Base-by-base conservation (phyloP, 108 stramenopile species). In the Cyclostephanos tholiformis region DNA sequence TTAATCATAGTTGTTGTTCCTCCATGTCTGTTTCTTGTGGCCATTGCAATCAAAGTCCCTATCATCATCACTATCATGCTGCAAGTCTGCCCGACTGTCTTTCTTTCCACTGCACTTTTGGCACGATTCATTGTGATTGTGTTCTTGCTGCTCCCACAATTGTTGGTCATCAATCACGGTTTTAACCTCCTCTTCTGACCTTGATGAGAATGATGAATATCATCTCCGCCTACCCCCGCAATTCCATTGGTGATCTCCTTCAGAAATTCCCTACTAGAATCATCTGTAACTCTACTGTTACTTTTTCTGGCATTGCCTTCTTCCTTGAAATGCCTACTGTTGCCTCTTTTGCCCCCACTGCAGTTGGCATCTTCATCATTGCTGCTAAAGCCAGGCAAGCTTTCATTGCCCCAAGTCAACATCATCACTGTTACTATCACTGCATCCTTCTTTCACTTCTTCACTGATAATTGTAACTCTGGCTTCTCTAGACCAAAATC, bases 61-160 rank as follows among this genome's bases (percentile, higher is more conserved):
- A 41, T 52, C 63, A 61, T 75, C 71, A 36, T 51, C 32, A 22
- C 62, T 32, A 20, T 57, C 43, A 48, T 57, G 38, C 22, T 32
- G 25, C 32, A 12, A 14, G 20, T 65, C 20, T 0, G 20, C 35
- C 14, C 16, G 8, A 17, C 1, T 23, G 0, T 72, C 43, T 11
- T 72, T 65, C 50, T 56, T 71, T 2, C 55, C 59, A 19, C 38
- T 63, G n/a, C 69, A 36, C 10, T 23, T 49, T 36, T 69, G 61
- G n/a, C 72, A 72, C 35, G 67, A 29, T 56, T 75, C 75, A 17
- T 71, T 71, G 0, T 72, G 57, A 17, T 63, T 72, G 25, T 41
- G 39, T 43, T 73, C 78, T 39, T 68, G 74, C 50, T 69, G 63
- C 39, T 78, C 77, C 58, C 48, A 74, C 26, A 78, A 32, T 62